phyloP scores from a whole-genome alignment of 202 grass and related monocot species.

The Carex arenaria region DNA sequence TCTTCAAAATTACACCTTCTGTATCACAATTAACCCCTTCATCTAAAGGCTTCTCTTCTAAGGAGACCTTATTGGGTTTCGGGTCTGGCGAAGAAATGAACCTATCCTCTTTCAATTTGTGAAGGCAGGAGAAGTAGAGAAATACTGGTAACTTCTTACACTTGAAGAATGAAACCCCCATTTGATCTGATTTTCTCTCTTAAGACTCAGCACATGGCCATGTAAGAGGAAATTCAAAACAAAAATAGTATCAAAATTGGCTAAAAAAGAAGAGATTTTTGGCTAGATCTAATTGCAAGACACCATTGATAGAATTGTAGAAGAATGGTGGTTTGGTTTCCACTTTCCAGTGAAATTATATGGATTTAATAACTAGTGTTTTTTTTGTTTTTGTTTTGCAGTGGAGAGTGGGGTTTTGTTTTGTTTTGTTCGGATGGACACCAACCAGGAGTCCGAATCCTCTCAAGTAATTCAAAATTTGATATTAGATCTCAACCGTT shows the following conservation, averaged over 20 bases:
- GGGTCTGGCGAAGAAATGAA: background rate
- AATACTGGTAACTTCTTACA: constrained; percentile 17
- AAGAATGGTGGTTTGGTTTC: background rate
- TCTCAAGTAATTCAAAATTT: too few species aligned
- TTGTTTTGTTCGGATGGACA: background rate
- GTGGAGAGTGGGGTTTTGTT: background rate
- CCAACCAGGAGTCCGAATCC: too few species aligned
- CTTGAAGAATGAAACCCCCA: constrained; percentile 28
- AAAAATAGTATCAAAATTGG: background rate
- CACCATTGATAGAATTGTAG: background rate
- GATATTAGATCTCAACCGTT: too few species aligned
- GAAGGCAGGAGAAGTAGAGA: constrained; percentile 2
- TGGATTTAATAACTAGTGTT: background rate
- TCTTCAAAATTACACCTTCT: constrained; percentile 27
- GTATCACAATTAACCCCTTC: background rate
- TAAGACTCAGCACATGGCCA: background rate
- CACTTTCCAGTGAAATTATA: background rate
- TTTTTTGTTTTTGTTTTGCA: background rate
- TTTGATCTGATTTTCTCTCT: background rate
- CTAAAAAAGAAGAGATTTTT: background rate
- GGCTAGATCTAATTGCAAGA: background rate
- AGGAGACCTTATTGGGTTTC: background rate
- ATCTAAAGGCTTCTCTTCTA: background rate
- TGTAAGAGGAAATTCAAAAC: background rate
- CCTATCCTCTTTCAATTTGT: constrained; percentile 3